Conservation (phyloP, 176 grass and related monocot genomes). For the Thinopyrum elongatum region DNA sequence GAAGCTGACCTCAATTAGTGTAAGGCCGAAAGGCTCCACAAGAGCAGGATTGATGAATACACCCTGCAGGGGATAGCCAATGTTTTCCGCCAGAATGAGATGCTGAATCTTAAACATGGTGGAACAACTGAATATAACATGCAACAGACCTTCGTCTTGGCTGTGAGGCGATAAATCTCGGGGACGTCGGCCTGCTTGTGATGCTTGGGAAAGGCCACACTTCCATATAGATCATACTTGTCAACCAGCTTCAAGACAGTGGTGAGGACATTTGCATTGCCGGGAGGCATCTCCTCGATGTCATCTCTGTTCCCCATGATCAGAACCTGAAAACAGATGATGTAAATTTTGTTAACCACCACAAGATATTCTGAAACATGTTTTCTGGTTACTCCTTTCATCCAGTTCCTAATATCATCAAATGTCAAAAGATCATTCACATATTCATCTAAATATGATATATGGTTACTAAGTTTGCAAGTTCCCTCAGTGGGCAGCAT, state of each 20-base stretch:
- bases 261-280: slow-evolving; percentile 76
- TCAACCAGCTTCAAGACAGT: slow-evolving; percentile 91
- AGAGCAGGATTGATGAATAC: slow-evolving; percentile 99
- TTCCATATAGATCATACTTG: slow-evolving; percentile 97
- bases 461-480: slow-evolving; percentile 85
- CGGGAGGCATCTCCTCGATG: slow-evolving; percentile 82
- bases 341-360: background rate
- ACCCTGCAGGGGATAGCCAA: slow-evolving; percentile 42
- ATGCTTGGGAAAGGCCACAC: slow-evolving; percentile 93
- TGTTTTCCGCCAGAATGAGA: background rate
- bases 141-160: slow-evolving; percentile 67
- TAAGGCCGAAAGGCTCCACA: slow-evolving; percentile 96
- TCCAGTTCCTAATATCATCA: background rate
- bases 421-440: no score
- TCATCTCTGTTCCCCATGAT: slow-evolving; percentile 99
- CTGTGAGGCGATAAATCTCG: slow-evolving; percentile 87
- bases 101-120: background rate
- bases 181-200: slow-evolving; percentile 94
- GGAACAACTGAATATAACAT: background rate
- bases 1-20: slow-evolving; percentile 80
- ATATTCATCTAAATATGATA: background rate
- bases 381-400: background rate
- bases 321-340: slow-evolving; percentile 47
- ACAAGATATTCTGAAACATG: slow-evolving; percentile 11
- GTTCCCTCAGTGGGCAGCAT: slow-evolving; percentile 77